Base-by-base conservation (phyloP, 495 filamentous ascomycete genomes). In the Penicillium alfredii region DNA sequence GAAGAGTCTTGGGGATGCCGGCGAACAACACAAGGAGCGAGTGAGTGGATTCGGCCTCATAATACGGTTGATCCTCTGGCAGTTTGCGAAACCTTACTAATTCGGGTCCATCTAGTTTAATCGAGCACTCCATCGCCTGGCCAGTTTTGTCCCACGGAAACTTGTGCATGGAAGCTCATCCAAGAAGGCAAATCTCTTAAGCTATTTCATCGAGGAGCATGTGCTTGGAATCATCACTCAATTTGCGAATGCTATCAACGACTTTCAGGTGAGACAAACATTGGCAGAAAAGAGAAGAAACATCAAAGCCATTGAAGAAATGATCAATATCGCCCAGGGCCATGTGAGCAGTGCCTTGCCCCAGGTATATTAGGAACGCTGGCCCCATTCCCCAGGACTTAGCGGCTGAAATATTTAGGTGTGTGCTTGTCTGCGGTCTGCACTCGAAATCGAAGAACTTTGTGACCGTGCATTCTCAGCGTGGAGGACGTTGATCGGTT, bases 191-290 rank as follows among this genome's bases (percentile, higher is more conserved):
- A 66, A 77, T 26, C 58, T 74, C n/a, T 60, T 93, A 11, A 81
- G 76, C 3, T 55, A 66, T n/a, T 97, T 93, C 57, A 77, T 97
- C 28, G 82, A 94, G 36, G 71, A 72, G 10, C 82, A 95, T 61
- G 80, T 90, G 15, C 76, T 97, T 13, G 90, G 87, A n/a, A 75
- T 97, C 38, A 88, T 94, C 55, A 75, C 81, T 11, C 77, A 83
- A 29, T 78, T 97, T 38, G 81, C 84, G 4, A 82, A 90, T 44
- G 73, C 78, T 8, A 79, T 99, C 33, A 93, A 86, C 49, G 84
- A 88, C 50, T 67, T 74, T 6, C 63, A 70, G 42, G 68, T 70
- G 9, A 58, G 68, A 44, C 67, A 77, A 26, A 64, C 77, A 3
- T 56, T 79, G 15, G 65, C 74, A 17, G 86, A 94, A 47, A 82